Conservation (phyloP, 2,329 filamentous ascomycete species). For the Cordyceps farinosa region DNA sequence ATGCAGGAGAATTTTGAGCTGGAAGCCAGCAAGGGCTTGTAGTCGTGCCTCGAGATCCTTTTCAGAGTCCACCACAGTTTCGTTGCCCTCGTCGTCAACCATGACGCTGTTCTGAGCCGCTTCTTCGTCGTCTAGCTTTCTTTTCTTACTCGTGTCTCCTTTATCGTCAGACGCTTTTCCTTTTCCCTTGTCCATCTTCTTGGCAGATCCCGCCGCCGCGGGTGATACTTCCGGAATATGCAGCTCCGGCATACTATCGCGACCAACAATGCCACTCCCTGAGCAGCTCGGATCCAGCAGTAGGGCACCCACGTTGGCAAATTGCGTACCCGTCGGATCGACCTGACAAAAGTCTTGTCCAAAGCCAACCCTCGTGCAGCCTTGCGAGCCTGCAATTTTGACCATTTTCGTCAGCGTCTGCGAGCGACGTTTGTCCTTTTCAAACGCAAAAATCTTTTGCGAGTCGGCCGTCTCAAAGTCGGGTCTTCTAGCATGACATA, state of each 20-base stretch:
- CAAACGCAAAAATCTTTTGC: conserved; percentile 68
- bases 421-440: conserved; percentile 69
- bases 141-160: conserved; percentile 33
- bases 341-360: conserved; percentile 80
- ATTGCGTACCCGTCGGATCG: conserved; percentile 60
- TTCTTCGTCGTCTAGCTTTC: conserved; percentile 41
- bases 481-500: conserved; percentile 50
- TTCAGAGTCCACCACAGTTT: conserved; percentile 49
- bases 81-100: conserved; percentile 57
- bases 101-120: conserved; percentile 35
- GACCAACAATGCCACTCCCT: conserved; percentile 87
- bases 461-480: conserved; percentile 30
- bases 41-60: conserved; percentile 63
- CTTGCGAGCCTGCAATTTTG: conserved; percentile 65
- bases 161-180: conserved; percentile 14
- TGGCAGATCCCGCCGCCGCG: conserved; percentile 16
- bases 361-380: conserved; percentile 62
- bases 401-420: conserved; percentile 84
- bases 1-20: conserved; percentile 76
- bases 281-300: conserved; percentile 93
- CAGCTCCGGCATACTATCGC: conserved; percentile 72
- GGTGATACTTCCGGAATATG: conserved; percentile 47
- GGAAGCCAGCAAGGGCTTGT: conserved; percentile 72
- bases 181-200: conserved; percentile 20
- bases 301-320: conserved; percentile 70